Conservation (phyloP, 2,329 filamentous ascomycete species). For the Exophiala bonariae region DNA sequence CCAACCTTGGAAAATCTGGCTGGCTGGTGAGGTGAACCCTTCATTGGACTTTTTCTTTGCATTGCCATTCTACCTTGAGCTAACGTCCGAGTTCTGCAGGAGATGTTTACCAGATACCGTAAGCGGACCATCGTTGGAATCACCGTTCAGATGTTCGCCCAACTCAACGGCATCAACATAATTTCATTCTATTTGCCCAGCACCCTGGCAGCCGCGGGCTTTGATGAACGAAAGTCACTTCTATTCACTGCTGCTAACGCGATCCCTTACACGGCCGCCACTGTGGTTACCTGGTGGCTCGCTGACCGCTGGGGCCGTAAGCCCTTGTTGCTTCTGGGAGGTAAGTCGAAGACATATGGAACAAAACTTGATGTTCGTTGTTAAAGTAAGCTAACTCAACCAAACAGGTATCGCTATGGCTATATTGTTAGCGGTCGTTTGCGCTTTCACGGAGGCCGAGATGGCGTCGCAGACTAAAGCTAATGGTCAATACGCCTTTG, state of each 20-base stretch:
- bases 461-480: conserved; percentile 42
- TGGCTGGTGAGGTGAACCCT: conserved; percentile 34
- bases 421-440: conserved; percentile 38
- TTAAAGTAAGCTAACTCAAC: no score
- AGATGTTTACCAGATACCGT: conserved; percentile 17
- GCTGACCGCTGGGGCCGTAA: conserved; percentile 43
- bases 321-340: conserved; percentile 32
- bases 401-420: background rate
- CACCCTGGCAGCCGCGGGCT: conserved; percentile 37
- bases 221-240: conserved; percentile 38
- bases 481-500: conserved; percentile 67
- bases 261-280: conserved; percentile 42
- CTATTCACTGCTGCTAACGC: conserved; percentile 43
- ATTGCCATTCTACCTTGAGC: no score
- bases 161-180: conserved; percentile 50
- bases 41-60: no score
- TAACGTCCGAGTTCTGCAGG: no score
- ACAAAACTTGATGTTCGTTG: no score
- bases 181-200: conserved; percentile 50
- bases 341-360: no score
- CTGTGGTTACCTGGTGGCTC: conserved; percentile 41
- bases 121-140: conserved; percentile 44
- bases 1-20: conserved; percentile 34
- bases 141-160: conserved; percentile 45
- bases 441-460: conserved; percentile 57